phyloP scores from a whole-genome alignment of 2,329 filamentous ascomycete species.

The Neocatenulostroma microsporum region DNA sequence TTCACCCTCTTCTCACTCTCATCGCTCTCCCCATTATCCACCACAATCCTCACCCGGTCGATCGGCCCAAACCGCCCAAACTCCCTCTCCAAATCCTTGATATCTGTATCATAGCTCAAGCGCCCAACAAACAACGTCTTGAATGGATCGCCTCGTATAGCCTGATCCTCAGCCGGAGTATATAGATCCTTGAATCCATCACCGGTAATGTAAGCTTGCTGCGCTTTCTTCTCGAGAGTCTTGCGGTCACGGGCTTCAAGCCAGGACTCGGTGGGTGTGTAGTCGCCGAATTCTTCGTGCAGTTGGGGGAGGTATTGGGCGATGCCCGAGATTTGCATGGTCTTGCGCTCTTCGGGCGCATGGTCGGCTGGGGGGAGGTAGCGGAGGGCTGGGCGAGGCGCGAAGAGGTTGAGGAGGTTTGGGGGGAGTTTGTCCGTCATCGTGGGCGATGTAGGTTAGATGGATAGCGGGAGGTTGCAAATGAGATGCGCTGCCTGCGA shows the following conservation, averaged over 20 bases:
- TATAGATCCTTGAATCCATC: slow-evolving; percentile 61
- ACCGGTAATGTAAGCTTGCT: slow-evolving; percentile 54
- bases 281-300: slow-evolving; percentile 54
- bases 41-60: slow-evolving; percentile 65
- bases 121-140: slow-evolving; percentile 90
- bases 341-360: slow-evolving; percentile 73
- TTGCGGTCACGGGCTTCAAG: slow-evolving; percentile 77
- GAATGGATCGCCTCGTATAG: slow-evolving; percentile 87
- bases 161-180: slow-evolving; percentile 74
- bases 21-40: slow-evolving; percentile 69
- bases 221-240: slow-evolving; percentile 68
- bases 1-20: slow-evolving; percentile 32
- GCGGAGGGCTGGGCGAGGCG: slow-evolving; percentile 82
- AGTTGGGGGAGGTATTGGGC: slow-evolving; percentile 67
- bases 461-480: background rate
- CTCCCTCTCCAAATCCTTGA: slow-evolving; percentile 84
- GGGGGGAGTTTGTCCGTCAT: slow-evolving; percentile 98
- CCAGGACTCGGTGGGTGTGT: slow-evolving; percentile 84
- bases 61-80: slow-evolving; percentile 92
- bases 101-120: slow-evolving; percentile 79
- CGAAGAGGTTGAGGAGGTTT: slow-evolving; percentile 87
- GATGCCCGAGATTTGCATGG: slow-evolving; percentile 63
- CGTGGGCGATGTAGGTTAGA: slow-evolving; percentile 19
- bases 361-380: slow-evolving; percentile 79
- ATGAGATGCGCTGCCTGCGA: background rate